Evolutionary conservation across 1,284 basidiomycete genomes (phyloP), one percentile per base, ranked within the genome.

Genomic region (Bothia castanella): DNA sequence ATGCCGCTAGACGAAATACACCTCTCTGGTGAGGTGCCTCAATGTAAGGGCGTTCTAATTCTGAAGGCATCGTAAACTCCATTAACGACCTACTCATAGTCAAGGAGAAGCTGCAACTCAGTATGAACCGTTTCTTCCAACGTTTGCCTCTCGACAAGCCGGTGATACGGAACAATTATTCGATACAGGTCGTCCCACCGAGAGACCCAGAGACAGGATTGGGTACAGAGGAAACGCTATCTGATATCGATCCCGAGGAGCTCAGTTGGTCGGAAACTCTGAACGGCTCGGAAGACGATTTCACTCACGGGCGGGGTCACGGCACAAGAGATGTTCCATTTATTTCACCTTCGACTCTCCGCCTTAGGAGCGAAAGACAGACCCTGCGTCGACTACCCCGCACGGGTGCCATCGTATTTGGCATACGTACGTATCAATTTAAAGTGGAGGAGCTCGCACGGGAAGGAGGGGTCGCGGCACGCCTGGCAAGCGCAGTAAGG

Each of bases 321-420:
- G 60, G 61, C 40, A 30, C 63, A 55, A 16, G 45, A 27, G 54
- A 61, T 32, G 41, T 58, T 39, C 45, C 69, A 36, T 29, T 52
- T 54, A 23, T 68, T 12, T 68, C 66, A n/a, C 72, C 79, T 20
- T 70, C 74, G 23, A 77, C 72, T 37, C 67, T 89, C 38, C 77
- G 79, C 12, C 68, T 89, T 48, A 74, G 89, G 44, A 77, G 78
- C 12, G 89, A 92, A 62, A 73, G 86, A 31, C 88, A 91, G 69
- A 87, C 83, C 11, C 69, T 92, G 45, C 74, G 89, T 32, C 73
- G 89, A 21, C 74, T 89, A 16, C 77, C 82, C 3, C 71, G 74
- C 11, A 82, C 77, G 21, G 87, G 88, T 3, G 85, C 81, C 14
- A 74, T 91, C 37, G 72, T 86, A n/a, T 92, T 92, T 64, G 86